A percentile compares a stretch with the other conserved stretches of the same genome.
Evolutionary conservation across 2,329 filamentous ascomycete genomes (phyloP).

Genomic region (Thelonectria olida): DNA sequence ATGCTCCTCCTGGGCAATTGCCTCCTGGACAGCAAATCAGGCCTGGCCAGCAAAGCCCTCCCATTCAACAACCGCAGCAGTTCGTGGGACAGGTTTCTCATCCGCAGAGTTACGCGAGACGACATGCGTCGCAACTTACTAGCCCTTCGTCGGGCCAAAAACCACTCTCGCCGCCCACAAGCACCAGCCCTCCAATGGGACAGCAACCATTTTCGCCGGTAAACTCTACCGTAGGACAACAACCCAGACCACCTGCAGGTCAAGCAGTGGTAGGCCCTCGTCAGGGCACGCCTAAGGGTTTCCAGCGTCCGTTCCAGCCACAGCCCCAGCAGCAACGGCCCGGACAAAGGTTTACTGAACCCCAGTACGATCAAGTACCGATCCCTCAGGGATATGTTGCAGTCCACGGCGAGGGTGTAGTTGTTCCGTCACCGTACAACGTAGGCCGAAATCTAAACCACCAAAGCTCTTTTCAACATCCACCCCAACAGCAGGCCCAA

Average conservation of each 20-base stretch:
- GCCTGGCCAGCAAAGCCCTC: neutral
- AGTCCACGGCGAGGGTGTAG: slow-evolving; percentile 48
- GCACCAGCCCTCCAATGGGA: slow-evolving; percentile 23
- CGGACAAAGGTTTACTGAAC: slow-evolving; percentile 35
- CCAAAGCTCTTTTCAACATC: slow-evolving; percentile 18
- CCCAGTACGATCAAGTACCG: slow-evolving; percentile 49
- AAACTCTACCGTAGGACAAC: slow-evolving; percentile 16
- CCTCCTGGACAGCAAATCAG: neutral
- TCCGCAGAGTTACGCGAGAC: slow-evolving; percentile 27
- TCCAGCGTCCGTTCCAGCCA: neutral
- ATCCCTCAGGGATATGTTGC: slow-evolving; percentile 49
- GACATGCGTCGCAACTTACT: slow-evolving; percentile 30
- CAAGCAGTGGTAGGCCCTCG: slow-evolving; percentile 1
- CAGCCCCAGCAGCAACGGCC: slow-evolving; percentile 28
- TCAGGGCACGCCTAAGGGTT: neutral
- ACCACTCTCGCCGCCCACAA: no score
- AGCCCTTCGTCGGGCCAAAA: slow-evolving; percentile 28
- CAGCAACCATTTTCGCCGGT: slow-evolving; percentile 26
- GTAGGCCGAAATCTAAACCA: slow-evolving; percentile 29
- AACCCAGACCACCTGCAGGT: neutral
- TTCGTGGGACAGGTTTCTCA: slow-evolving; percentile 5
- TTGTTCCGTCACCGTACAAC: slow-evolving; percentile 42
- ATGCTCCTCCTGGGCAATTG: neutral
- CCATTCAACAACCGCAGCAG: slow-evolving; percentile 9
- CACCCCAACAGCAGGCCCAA: slow-evolving; percentile 21